These are phyloP conservation scores for Kwoniella heveanensis DNA, from an alignment of 768 basidiomycete genomes.

Conservation along the genomic window DNA sequence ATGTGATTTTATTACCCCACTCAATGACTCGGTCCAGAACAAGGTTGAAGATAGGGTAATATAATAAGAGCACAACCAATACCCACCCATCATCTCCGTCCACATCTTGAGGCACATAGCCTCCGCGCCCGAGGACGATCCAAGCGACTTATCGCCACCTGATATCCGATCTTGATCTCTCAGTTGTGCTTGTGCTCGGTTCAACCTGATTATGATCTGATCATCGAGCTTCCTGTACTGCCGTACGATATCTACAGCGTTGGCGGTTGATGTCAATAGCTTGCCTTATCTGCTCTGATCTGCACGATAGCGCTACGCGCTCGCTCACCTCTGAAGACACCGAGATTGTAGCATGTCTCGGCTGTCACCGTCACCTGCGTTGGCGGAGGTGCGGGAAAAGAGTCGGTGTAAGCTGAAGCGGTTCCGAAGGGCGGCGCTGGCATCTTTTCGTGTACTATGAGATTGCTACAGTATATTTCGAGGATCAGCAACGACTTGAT, in stretches of 20 bases:
- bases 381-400: slow-evolving; percentile 50
- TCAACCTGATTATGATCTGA: slow-evolving; percentile 52
- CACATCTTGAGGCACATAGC: slow-evolving; percentile 51
- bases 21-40: not conserved
- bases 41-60: too few relatives aligned
- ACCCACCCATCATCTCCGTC: slow-evolving; percentile 55
- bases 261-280: too few relatives aligned
- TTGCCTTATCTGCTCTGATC: too few relatives aligned
- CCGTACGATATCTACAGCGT: slow-evolving; percentile 52
- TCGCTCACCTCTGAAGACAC: slow-evolving; percentile 48
- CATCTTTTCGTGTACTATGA: slow-evolving; percentile 20
- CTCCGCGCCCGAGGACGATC: slow-evolving; percentile 28
- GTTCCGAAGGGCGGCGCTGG: slow-evolving; percentile 49
- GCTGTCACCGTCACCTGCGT: slow-evolving; percentile 45
- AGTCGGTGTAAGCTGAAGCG: slow-evolving; percentile 52
- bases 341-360: slow-evolving; percentile 54
- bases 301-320: too few relatives aligned
- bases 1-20: not conserved
- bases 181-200: slow-evolving; percentile 50
- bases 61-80: too few relatives aligned
- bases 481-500: too few relatives aligned
- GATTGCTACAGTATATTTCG: too few relatives aligned
- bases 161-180: slow-evolving; percentile 41
- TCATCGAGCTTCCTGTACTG: slow-evolving; percentile 55
- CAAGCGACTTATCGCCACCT: slow-evolving; percentile 3